A percentile compares a stretch with the other conserved stretches of the same genome.
Evolutionary conservation across 305 asterid species (phyloP).

Genomic region (Caryopteris hybrid): DNA sequence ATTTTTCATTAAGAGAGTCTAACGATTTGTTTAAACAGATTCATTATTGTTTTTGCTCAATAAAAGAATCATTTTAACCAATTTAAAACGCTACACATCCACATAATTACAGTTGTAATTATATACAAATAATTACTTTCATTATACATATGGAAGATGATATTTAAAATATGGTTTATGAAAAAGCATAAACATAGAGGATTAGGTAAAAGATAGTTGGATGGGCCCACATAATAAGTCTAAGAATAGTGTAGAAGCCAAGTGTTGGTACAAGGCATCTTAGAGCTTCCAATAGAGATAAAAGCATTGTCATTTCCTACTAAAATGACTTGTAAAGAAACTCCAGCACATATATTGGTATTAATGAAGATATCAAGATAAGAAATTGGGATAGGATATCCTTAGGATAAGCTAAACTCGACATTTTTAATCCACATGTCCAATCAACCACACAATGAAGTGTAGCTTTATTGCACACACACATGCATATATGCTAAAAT

Average conservation of each 20-base stretch:
- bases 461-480: background rate
- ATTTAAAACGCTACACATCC: no score
- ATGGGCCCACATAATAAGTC: no score
- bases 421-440: conserved; percentile 5
- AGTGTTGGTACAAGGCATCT: conserved; percentile 12
- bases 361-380: conserved; percentile 17
- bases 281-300: background rate
- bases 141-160: no score
- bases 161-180: no score
- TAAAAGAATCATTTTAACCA: no score
- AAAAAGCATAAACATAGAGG: no score
- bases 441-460: background rate
- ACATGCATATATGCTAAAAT: background rate
- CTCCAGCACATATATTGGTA: conserved; percentile 11
- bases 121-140: no score
- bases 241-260: conserved; percentile 10
- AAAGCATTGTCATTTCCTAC: conserved; percentile 16
- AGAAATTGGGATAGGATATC: conserved; percentile 16
- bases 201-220: no score
- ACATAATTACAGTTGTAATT: no score
- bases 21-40: no score
- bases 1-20: no score
- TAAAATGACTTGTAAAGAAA: conserved; percentile 30
- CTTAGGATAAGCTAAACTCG: conserved; percentile 10
- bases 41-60: no score